Base-by-base conservation (phyloP, 106 monocot genomes). In the Dioscorea alata region DNA sequence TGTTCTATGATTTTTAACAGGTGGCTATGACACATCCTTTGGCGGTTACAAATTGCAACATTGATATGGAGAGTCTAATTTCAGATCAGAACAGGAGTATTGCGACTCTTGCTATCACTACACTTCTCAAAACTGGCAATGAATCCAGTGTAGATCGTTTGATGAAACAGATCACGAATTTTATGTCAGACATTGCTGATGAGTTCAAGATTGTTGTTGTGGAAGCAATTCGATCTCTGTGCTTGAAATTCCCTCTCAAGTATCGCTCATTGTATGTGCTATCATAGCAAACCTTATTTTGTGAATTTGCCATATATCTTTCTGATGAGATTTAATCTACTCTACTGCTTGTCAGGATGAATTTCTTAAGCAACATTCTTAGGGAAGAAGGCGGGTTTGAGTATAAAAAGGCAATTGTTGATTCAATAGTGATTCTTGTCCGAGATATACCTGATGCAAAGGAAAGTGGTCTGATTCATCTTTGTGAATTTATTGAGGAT, bases 121-220 rank as follows among this genome's bases (percentile, higher is more conserved):
- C 99, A 33, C 85, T 99, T 14, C 70, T 99, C 49, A 99, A 99
- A 76, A 99, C 99, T 31, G 99, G 99, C 63, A 99, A 99, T 71
- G 99, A 99, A 71, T 93, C 99, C 49, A 90, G 99, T 72, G 85
- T 99, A 23, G 99, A 99, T 70, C 87, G 99, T 13, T 73, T 99
- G 68, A 99, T 99, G 99, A 99, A 99, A 58, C 99, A 99, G 60
- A 99, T 99, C 58, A 90, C 93, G 13, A 92, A 93, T 77, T 99
- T 99, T 49, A 99, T 99, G 90, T 90, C 99, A 52, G 93, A 99
- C 73, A 99, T 99, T 67, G 93, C 99, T 12, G 99, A 99, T 79
- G 99, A 99, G 68, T 99, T 99, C 83, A 99, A 99, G 78, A 93
- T 99, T 74, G 99, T 99, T 70, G 93, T 99, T 34, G 99, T 99